Conservation (phyloP, 2,329 filamentous ascomycete species). For the Colletotrichum sp. region DNA sequence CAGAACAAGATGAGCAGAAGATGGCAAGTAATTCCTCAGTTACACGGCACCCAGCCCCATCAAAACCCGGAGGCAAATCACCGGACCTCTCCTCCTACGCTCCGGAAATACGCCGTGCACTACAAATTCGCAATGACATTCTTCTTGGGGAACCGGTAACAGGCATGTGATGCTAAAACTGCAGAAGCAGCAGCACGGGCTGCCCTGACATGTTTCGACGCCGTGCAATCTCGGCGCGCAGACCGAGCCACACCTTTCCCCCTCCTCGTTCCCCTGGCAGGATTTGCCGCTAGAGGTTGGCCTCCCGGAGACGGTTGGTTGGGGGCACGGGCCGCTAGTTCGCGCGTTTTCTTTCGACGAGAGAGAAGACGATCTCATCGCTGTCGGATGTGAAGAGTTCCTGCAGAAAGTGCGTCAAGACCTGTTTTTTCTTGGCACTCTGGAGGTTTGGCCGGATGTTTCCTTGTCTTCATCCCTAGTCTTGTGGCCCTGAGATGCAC, state of each 20-base stretch:
- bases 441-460: not conserved
- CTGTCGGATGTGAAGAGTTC: not conserved
- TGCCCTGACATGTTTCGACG: slow-evolving; percentile 11
- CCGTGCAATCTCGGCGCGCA: slow-evolving; percentile 5
- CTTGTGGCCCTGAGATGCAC: not conserved
- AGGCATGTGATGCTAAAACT: slow-evolving; percentile 5
- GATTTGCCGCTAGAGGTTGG: not conserved
- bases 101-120: not conserved
- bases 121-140: not conserved
- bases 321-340: not conserved
- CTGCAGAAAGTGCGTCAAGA: not conserved
- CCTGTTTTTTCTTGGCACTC: not conserved
- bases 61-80: not conserved
- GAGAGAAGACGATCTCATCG: not conserved
- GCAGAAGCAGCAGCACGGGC: slow-evolving; percentile 6
- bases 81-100: slow-evolving; percentile 6
- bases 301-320: not conserved
- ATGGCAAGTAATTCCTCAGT: not conserved
- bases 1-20: not conserved
- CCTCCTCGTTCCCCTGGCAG: not conserved
- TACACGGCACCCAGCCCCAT: not conserved
- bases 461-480: not conserved
- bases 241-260: slow-evolving; percentile 2
- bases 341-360: not conserved
- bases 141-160: not conserved